Conservation (phyloP, 805 yeast species). For the Candida insectorum region DNA sequence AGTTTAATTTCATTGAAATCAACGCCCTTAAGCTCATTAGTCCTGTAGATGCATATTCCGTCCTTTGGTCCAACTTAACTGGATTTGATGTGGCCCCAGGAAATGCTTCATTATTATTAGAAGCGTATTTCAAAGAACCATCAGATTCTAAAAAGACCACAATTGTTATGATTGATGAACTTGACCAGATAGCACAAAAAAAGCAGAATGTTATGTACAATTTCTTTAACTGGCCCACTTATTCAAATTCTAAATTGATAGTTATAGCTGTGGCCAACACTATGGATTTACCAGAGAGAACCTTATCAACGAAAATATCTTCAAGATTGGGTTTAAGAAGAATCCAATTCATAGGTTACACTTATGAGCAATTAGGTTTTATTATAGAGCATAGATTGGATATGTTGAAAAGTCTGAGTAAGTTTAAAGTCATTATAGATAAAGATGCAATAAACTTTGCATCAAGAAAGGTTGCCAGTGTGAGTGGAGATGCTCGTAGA, state of each 20-base stretch:
- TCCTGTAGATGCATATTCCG: slow-evolving; percentile 79
- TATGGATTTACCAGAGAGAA: slow-evolving; percentile 93
- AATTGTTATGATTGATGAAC: slow-evolving; percentile 83
- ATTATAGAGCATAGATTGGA: slow-evolving; percentile 74
- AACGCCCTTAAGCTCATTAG: slow-evolving; percentile 84
- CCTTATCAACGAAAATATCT: slow-evolving; percentile 81
- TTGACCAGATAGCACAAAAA: slow-evolving; percentile 84
- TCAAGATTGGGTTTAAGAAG: slow-evolving; percentile 87
- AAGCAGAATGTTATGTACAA: slow-evolving; percentile 89
- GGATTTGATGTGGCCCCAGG: slow-evolving; percentile 55
- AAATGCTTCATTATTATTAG: slow-evolving; percentile 65
- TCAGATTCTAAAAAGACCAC: slow-evolving; percentile 46
- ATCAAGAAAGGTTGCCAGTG: slow-evolving; percentile 90
- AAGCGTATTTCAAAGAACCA: slow-evolving; percentile 55
- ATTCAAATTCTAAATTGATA: slow-evolving; percentile 70
- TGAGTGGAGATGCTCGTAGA: slow-evolving; percentile 95
- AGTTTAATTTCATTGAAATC: slow-evolving; percentile 77
- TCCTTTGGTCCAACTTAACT: slow-evolving; percentile 72
- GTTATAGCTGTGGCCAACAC: slow-evolving; percentile 95
- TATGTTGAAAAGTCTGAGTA: slow-evolving; percentile 27
- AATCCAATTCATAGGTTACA: slow-evolving; percentile 85
- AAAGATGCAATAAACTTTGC: slow-evolving; percentile 88
- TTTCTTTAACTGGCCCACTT: slow-evolving; percentile 96
- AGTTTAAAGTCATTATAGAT: slow-evolving; percentile 44
- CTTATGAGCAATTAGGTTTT: slow-evolving; percentile 68